These are phyloP conservation scores for Teunomyces panamensis DNA, from an alignment of 805 yeast species.

Conservation along the genomic window DNA sequence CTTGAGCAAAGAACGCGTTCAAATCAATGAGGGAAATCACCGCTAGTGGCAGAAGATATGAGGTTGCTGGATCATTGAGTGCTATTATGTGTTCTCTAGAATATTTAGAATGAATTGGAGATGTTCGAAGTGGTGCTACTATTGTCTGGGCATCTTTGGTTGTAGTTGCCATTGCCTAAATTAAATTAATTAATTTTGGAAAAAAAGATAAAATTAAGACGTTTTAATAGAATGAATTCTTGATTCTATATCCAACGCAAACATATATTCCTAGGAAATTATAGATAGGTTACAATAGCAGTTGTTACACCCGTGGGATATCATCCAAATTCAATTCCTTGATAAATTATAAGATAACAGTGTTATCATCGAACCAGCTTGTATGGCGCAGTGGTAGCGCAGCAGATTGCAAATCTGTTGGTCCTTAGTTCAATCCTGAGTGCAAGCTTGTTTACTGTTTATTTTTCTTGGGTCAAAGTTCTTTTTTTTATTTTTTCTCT, in stretches of 20 bases:
- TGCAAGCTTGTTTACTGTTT: constrained; percentile 57
- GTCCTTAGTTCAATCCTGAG: constrained; percentile 97
- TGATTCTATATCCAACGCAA: too few species aligned
- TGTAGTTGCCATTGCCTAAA: not conserved
- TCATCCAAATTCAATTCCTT: too few species aligned
- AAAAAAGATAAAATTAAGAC: not conserved
- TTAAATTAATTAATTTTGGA: not conserved
- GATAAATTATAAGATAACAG: not conserved
- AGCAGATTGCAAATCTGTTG: constrained; percentile 98
- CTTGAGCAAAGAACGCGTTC: constrained; percentile 96
- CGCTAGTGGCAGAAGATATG: constrained; percentile 67
- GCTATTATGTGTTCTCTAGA: constrained; percentile 48
- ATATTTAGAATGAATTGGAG: constrained; percentile 33
- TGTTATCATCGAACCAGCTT: constrained; percentile 33
- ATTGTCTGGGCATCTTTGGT: not conserved
- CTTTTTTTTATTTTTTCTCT: constrained; percentile 1
- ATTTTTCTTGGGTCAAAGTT: constrained; percentile 25
- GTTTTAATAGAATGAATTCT: too few species aligned
- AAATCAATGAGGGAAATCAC: constrained; percentile 84
- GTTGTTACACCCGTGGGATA: too few species aligned
- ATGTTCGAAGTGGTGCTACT: not conserved
- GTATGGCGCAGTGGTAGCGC: constrained; percentile 98
- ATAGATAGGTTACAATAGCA: too few species aligned
- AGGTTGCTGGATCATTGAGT: constrained; percentile 42
- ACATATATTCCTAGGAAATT: too few species aligned